phyloP scores from a whole-genome alignment of 164 flowering plant species.

The Vitis rupestris region DNA sequence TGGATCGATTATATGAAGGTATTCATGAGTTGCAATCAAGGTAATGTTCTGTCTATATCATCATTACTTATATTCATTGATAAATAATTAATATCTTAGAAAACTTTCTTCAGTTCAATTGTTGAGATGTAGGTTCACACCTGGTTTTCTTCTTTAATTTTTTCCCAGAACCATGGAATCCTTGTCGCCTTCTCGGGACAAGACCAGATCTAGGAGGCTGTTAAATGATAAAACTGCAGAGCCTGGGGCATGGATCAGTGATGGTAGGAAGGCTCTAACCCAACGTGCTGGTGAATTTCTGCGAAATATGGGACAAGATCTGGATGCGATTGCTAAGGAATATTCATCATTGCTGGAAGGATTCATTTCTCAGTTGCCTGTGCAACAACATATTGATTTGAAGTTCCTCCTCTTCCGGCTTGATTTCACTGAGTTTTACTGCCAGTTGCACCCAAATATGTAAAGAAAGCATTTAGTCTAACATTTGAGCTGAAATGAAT shows the following conservation, averaged over 20 bases:
- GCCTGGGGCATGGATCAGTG: constrained; percentile 61
- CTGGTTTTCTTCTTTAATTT: constrained; percentile 11
- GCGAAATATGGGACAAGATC: constrained; percentile 62
- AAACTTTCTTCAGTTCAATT: background rate
- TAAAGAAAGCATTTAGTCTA: constrained; percentile 14
- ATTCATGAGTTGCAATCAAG: constrained; percentile 82
- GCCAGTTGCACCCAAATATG: constrained; percentile 36
- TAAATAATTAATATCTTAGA: background rate
- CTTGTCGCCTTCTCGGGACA: constrained; percentile 40
- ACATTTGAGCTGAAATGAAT: constrained; percentile 3
- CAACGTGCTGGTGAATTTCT: constrained; percentile 82
- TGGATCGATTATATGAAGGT: constrained; percentile 90
- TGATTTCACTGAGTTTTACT: constrained; percentile 93
- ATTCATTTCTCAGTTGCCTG: constrained; percentile 82
- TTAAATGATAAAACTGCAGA: constrained; percentile 37
- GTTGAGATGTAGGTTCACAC: constrained; percentile 1
- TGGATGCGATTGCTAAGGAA: constrained; percentile 68
- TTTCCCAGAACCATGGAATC: constrained; percentile 45
- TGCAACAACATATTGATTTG: constrained; percentile 91
- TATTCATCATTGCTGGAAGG: constrained; percentile 73
- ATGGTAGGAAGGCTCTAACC: constrained; percentile 84
- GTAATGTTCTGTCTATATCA: constrained; percentile 31
- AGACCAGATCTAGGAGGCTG: constrained; percentile 35
- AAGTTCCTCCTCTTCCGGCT: constrained; percentile 93
- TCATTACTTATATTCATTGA: background rate